Evolutionary conservation across 345 rosid genomes (phyloP).

Genomic region (Combretum micranthum): DNA sequence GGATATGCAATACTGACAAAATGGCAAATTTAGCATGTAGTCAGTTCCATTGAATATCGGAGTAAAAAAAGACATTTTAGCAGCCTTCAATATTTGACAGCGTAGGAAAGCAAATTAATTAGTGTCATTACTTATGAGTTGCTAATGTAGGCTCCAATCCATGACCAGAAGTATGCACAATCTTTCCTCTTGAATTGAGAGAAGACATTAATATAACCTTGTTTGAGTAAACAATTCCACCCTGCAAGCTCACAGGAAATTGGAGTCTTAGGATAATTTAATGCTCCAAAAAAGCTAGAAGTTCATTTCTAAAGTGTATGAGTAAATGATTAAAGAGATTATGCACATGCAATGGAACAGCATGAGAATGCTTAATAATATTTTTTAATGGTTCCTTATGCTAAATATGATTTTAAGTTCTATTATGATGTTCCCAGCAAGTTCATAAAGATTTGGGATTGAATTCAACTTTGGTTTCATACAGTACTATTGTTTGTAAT

Average conservation of each 20-base stretch:
- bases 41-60: background rate
- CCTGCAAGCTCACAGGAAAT: slow-evolving; percentile 36
- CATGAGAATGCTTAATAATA: too few relatives aligned
- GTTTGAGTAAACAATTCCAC: slow-evolving; percentile 77
- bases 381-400: too few relatives aligned
- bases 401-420: too few relatives aligned
- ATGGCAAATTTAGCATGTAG: too few relatives aligned
- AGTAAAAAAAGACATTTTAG: background rate
- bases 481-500: too few relatives aligned
- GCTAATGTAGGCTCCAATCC: slow-evolving; percentile 56
- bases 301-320: too few relatives aligned
- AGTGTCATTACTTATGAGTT: slow-evolving; percentile 36
- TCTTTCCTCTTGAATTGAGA: slow-evolving; percentile 40
- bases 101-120: slow-evolving; percentile 6
- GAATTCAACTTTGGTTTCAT: too few relatives aligned
- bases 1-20: too few relatives aligned
- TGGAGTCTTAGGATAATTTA: background rate
- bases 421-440: too few relatives aligned
- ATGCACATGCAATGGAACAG: too few relatives aligned
- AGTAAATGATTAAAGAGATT: too few relatives aligned
- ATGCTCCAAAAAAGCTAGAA: background rate
- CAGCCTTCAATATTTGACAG: background rate
- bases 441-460: too few relatives aligned
- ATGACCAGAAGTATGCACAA: slow-evolving; percentile 33
- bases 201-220: slow-evolving; percentile 55